Conservation (phyloP, 257 asterid species). For the Ophiorrhiza pumila region DNA sequence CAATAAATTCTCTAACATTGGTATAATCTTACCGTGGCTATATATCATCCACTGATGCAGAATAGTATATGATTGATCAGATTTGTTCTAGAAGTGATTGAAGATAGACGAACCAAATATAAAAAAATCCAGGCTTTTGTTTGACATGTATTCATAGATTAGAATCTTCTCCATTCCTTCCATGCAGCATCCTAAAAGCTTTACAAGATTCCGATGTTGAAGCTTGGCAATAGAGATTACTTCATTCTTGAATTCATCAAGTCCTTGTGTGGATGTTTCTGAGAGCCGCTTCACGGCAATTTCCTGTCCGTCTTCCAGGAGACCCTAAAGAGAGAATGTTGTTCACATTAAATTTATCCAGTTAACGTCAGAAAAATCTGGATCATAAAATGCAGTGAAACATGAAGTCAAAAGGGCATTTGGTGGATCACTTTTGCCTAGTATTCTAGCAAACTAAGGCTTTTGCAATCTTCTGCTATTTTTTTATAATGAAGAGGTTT, state of each 20-base stretch:
- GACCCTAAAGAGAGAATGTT: slow-evolving; percentile 18
- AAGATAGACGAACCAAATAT: slow-evolving; percentile 24
- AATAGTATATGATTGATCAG: neutral
- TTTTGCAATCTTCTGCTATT: too few species aligned
- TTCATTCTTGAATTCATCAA: slow-evolving; percentile 42
- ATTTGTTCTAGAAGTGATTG: neutral
- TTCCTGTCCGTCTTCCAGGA: slow-evolving; percentile 32
- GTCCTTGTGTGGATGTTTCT: slow-evolving; percentile 29
- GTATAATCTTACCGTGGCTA: too few species aligned
- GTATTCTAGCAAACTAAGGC: too few species aligned
- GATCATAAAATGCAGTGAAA: too few species aligned
- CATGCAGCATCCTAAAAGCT: slow-evolving; percentile 38
- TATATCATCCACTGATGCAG: too few species aligned
- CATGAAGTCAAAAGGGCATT: too few species aligned
- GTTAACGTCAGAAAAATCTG: too few species aligned
- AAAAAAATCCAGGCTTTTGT: slow-evolving; percentile 31
- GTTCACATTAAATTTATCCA: too few species aligned
- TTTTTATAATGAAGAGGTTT: too few species aligned
- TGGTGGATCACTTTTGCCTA: too few species aligned
- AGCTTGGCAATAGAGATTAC: slow-evolving; percentile 32
- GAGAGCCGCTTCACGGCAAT: slow-evolving; percentile 38
- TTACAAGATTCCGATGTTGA: slow-evolving; percentile 43
- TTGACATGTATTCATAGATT: slow-evolving; percentile 37
- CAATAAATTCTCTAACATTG: too few species aligned
- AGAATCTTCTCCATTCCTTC: slow-evolving; percentile 31